These are phyloP conservation scores for Cordyceps pruinosa DNA, from an alignment of 2,329 filamentous ascomycete genomes.

Conservation along the genomic window DNA sequence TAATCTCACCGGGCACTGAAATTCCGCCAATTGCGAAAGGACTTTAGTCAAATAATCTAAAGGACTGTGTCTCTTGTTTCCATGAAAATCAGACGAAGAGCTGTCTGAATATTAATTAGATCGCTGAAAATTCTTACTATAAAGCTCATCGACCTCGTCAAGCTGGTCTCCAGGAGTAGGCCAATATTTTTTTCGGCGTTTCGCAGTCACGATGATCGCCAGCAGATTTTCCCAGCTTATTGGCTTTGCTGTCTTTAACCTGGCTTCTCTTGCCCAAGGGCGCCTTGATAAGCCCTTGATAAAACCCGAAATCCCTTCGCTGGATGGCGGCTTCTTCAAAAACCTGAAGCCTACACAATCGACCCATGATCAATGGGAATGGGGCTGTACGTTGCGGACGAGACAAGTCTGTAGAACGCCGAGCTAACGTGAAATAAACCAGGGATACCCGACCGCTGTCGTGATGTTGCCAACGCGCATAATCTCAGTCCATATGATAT, in stretches of 20 bases:
- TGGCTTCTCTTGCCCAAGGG: not conserved
- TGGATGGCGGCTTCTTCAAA: slow-evolving; percentile 18
- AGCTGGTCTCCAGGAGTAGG: no score
- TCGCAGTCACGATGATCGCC: no score
- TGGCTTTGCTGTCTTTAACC: not conserved
- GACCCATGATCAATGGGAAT: slow-evolving; percentile 17
- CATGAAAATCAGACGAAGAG: no score
- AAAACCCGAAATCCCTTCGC: slow-evolving; percentile 21
- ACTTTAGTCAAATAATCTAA: no score
- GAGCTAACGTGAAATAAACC: slow-evolving; percentile 13
- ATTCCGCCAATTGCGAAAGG: not conserved
- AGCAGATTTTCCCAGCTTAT: not conserved
- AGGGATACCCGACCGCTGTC: no score
- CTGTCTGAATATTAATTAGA: not conserved
- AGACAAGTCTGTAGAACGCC: no score
- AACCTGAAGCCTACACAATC: slow-evolving; percentile 12
- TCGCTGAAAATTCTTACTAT: no score
- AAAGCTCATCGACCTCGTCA: no score
- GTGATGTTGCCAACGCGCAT: no score
- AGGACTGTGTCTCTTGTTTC: no score
- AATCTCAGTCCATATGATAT: no score
- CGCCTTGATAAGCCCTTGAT: not conserved
- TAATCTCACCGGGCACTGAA: not conserved
- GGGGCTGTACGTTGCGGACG: slow-evolving; percentile 14
- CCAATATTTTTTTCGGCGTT: no score